These are phyloP conservation scores for Vitis rotundifolia DNA, from an alignment of 164 flowering plant genomes.

Conservation along the genomic window DNA sequence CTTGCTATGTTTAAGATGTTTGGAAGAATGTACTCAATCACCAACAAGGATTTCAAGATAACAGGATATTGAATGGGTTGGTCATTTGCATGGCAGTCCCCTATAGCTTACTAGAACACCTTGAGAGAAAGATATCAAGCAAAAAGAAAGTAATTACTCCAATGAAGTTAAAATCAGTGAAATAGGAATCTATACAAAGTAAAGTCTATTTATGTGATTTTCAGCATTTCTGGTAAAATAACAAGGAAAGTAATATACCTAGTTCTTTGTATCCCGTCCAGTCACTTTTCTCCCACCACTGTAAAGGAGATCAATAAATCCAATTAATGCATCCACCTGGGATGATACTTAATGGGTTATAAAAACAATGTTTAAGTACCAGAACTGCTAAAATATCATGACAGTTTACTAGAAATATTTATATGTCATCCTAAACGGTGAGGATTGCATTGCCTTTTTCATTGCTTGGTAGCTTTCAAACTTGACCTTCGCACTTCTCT, in stretches of 20 bases:
- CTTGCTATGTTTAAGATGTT: no score
- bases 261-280: constrained; percentile 99
- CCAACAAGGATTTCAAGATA: no score
- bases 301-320: constrained; percentile 81
- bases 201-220: no score
- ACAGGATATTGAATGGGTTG: no score
- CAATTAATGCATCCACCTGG: constrained; percentile 74
- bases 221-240: neutral
- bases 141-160: neutral
- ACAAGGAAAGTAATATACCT: constrained; percentile 47
- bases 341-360: constrained; percentile 50
- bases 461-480: neutral
- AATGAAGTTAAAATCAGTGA: no score
- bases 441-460: neutral
- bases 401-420: neutral
- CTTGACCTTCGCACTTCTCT: neutral
- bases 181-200: no score
- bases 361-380: constrained; percentile 19
- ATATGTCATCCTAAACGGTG: constrained; percentile 1
- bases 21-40: no score
- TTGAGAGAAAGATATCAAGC: neutral
- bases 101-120: no score
- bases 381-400: neutral
- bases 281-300: constrained; percentile 99
- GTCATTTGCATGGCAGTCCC: no score